Conservation (phyloP, 2,329 filamentous ascomycete species). For the Amesomyces nigricolor region DNA sequence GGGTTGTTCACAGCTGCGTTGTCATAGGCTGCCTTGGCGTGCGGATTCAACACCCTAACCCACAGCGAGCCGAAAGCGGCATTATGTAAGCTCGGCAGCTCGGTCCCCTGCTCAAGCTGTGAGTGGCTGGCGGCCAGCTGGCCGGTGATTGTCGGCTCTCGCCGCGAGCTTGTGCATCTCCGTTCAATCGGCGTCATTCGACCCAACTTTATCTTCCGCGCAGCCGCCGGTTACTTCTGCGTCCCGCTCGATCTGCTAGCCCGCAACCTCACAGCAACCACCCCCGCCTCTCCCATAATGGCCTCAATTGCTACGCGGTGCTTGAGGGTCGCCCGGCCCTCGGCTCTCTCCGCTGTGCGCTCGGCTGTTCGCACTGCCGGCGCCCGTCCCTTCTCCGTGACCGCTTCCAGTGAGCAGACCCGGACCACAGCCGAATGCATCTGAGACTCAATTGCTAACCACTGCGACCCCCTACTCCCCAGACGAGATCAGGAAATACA, state of each 20-base stretch:
- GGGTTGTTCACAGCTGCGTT: neutral
- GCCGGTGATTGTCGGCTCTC: slow-evolving; percentile 18
- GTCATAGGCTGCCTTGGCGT: neutral
- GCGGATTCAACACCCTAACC: neutral
- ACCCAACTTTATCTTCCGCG: slow-evolving; percentile 12
- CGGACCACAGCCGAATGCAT: slow-evolving; percentile 28
- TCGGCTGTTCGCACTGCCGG: slow-evolving; percentile 34
- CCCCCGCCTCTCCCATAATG: slow-evolving; percentile 38
- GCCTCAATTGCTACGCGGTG: slow-evolving; percentile 57
- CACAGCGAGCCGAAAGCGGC: neutral
- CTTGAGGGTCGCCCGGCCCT: slow-evolving; percentile 46
- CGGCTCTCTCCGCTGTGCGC: slow-evolving; percentile 38
- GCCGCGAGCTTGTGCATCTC: neutral
- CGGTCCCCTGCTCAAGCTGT: slow-evolving; percentile 12
- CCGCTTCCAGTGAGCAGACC: slow-evolving; percentile 38
- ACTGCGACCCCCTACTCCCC: slow-evolving; percentile 29
- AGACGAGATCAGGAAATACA: slow-evolving; percentile 77
- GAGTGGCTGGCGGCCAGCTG: slow-evolving; percentile 16
- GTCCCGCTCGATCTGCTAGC: slow-evolving; percentile 3
- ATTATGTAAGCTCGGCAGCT: slow-evolving; percentile 19
- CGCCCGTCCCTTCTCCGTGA: slow-evolving; percentile 43
- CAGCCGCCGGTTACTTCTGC: neutral
- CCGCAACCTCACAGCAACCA: slow-evolving; percentile 1
- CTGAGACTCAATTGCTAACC: slow-evolving; percentile 10
- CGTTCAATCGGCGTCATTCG: slow-evolving; percentile 23